phyloP scores from a whole-genome alignment of 208 protist species.

The Crithidia expoeki region DNA sequence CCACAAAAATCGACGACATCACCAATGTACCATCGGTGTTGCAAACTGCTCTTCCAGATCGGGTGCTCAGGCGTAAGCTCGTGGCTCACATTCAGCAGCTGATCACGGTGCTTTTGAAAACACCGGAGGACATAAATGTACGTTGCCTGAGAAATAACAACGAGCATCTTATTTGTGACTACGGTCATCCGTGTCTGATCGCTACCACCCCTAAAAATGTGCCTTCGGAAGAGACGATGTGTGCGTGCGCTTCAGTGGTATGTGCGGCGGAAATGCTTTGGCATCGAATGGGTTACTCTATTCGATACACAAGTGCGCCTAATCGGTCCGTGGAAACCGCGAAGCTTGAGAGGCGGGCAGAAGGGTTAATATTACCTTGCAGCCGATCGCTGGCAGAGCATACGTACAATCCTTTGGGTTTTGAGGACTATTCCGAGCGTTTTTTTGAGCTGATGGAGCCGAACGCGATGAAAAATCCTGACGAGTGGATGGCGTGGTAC shows the following conservation, averaged over 20 bases:
- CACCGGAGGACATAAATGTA: constrained; percentile 83
- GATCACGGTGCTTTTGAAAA: constrained; percentile 49
- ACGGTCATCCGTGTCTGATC: constrained; percentile 59
- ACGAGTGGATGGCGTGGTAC: constrained; percentile 87
- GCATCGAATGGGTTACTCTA: constrained; percentile 69
- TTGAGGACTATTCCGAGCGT: constrained; percentile 82
- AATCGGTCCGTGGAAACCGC: constrained; percentile 30
- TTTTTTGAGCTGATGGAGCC: constrained; percentile 78
- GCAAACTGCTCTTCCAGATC: constrained; percentile 24
- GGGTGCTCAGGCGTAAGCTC: constrained; percentile 21
- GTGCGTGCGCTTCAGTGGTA: constrained; percentile 31
- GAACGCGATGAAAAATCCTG: constrained; percentile 48
- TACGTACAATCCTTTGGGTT: constrained; percentile 54
- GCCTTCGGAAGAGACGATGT: not conserved
- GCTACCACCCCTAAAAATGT: not conserved
- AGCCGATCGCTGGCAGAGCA: constrained; percentile 51
- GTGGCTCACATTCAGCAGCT: constrained; percentile 42
- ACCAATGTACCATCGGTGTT: constrained; percentile 16
- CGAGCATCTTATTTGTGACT: constrained; percentile 63
- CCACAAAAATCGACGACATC: constrained; percentile 7
- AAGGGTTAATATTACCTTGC: constrained; percentile 59
- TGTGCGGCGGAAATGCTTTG: constrained; percentile 60
- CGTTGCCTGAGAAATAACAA: constrained; percentile 80
- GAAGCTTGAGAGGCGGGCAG: constrained; percentile 15
- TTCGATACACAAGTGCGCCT: constrained; percentile 61